These are phyloP conservation scores for Clitopilus passeckerianus DNA, from an alignment of 768 basidiomycete species.

Conservation along the genomic window DNA sequence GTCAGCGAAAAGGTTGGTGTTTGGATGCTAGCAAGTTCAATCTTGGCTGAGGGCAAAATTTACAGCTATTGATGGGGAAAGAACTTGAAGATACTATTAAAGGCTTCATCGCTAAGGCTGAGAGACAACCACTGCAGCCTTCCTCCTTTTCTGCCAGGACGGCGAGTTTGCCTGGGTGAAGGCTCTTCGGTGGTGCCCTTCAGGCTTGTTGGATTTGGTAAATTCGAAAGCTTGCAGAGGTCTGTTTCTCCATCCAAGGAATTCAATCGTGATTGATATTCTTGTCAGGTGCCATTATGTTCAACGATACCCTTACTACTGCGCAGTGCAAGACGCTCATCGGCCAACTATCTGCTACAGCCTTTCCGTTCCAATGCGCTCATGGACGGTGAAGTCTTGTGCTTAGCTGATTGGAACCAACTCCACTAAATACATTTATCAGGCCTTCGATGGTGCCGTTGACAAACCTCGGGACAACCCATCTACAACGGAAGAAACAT, in stretches of 20 bases:
- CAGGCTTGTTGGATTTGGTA: conserved; percentile 72
- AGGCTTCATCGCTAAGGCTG: conserved; percentile 60
- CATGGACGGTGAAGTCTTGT: conserved; percentile 71
- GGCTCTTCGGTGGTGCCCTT: conserved; percentile 80
- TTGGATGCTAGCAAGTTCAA: neutral
- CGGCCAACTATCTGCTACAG: conserved; percentile 58
- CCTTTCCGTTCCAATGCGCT: conserved; percentile 93
- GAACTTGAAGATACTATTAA: conserved; percentile 77
- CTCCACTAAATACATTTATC: neutral
- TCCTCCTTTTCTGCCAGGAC: conserved; percentile 8
- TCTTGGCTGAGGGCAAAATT: conserved; percentile 5
- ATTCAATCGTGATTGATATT: conserved; percentile 2
- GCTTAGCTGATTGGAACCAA: conserved; percentile 5
- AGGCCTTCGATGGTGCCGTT: conserved; percentile 40
- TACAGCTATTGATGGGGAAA: conserved; percentile 57
- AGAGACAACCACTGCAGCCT: conserved; percentile 31
- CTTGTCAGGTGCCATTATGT: conserved; percentile 88
- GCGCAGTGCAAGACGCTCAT: conserved; percentile 73
- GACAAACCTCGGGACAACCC: conserved; percentile 17
- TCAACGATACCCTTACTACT: conserved; percentile 72
- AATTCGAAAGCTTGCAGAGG: conserved; percentile 98
- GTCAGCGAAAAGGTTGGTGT: conserved; percentile 65
- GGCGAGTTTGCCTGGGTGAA: conserved; percentile 55
- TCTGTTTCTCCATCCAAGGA: conserved; percentile 23
- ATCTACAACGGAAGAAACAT: neutral